Base-by-base conservation (phyloP, 2,329 filamentous ascomycete species). In the Diaporthe ampelina region DNA sequence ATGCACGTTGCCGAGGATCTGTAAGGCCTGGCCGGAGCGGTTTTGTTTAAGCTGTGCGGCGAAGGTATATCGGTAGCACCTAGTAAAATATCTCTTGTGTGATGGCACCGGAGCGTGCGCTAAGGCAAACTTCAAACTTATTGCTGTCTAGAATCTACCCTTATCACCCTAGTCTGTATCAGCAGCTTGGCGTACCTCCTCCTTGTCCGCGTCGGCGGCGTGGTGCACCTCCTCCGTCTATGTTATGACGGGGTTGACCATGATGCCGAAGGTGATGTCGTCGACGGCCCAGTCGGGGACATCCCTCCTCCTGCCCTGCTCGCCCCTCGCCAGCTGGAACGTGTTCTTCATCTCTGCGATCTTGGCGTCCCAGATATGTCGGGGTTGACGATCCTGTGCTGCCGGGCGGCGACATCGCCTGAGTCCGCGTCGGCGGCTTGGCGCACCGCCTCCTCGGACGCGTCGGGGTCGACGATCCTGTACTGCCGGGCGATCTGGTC, bases 401-500 rank as follows among this genome's bases (percentile, higher is more conserved):
- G n/a, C n/a, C n/a, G n/a, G n/a, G n/a, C n/a, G n/a, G n/a, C n/a
- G n/a, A n/a, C 92, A 74, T 94, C 90, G 71, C 92, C 91, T 92
- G 93, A 94, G 81, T 95, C 92, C 71, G 91, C 87, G 78, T 94
- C 88, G 32, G 91, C 86, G 4, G 93, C 93, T 81, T 94, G 86
- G 65, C 88, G 85, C 3, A 95, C 91, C 83, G 96, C 93, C 1
- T 89, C 86, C 75, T 95, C 93, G 65, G 89, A 89, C n/a, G 94
- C 94, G 58, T 95, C 92, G 69, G 94, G 94, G 81, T 95, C 94
- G 78, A 95, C 93, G 80, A 96, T 95, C 73, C 91, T 88, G 83
- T 94, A 95, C 83, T 97, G 94, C 79, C 94, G 89, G 74, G 91
- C 91, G 81, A 96, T 94, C 82, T 95, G 93, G 77, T 95, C 93